phyloP scores from a whole-genome alignment of 768 basidiomycete species.

The Gymnopilus junonius region DNA sequence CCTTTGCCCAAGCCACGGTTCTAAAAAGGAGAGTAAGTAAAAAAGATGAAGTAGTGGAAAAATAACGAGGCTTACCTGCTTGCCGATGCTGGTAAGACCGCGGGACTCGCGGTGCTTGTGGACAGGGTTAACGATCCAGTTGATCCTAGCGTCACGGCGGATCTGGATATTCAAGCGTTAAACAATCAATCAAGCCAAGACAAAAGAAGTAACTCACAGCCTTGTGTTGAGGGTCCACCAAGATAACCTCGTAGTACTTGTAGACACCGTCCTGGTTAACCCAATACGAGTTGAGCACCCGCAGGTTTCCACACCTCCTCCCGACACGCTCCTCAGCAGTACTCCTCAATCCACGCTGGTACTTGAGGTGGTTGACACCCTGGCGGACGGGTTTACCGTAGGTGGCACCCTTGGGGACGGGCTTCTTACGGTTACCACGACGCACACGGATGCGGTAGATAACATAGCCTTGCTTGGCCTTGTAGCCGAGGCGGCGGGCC shows the following conservation, averaged over 20 bases:
- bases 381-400: constrained; percentile 99
- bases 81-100: constrained; percentile 95
- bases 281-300: constrained; percentile 99
- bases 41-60: too few species aligned
- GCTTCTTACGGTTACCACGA: constrained; percentile 99
- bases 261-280: constrained; percentile 98
- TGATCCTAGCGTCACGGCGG: constrained; percentile 95
- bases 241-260: constrained; percentile 99
- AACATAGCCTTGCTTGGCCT: constrained; percentile 99
- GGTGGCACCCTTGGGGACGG: constrained; percentile 97
- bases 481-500: constrained; percentile 98
- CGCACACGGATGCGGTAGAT: constrained; percentile 97
- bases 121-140: constrained; percentile 98
- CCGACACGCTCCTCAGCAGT: constrained; percentile 99
- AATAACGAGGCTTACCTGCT: constrained; percentile 71
- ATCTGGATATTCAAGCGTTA: constrained; percentile 49
- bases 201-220: constrained; percentile 60
- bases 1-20: constrained; percentile 99
- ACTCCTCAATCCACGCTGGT: constrained; percentile 90
- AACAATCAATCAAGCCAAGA: constrained; percentile 10
- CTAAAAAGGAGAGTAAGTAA: constrained; percentile 40
- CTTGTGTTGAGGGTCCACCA: constrained; percentile 95
- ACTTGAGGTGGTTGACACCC: constrained; percentile 99
- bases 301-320: constrained; percentile 92
- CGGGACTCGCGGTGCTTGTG: constrained; percentile 99